Evolutionary conservation across 768 basidiomycete species (phyloP), one percentile per base, ranked within the genome.

Genomic region (Coprinopsis sp.): DNA sequence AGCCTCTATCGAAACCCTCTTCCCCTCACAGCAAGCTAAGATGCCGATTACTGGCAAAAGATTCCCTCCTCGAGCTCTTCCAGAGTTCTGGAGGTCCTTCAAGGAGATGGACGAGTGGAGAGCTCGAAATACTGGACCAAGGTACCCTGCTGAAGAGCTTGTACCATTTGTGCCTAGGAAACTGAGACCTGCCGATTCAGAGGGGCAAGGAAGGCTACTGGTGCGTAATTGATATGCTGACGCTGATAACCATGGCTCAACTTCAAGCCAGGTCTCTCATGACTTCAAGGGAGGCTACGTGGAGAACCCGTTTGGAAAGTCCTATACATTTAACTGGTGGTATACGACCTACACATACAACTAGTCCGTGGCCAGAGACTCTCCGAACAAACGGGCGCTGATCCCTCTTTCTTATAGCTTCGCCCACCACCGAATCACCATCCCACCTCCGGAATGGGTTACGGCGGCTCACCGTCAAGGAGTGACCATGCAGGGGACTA

Each of bases 271-370:
- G 78, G 79, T 86, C 1, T 87, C 84, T 62, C 85, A 87, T 55
- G 85, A 88, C 63, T 87, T 84, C 64, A 86, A 87, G 89, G 88
- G 87, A 37, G 89, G 89, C 21, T 91, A 91, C 60, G 76, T 67
- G 4, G 88, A 91, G 56, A 72, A 63, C 25, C 80, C 82, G 0
- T 76, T 73, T 11, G 68, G 71, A 14, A 62, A 81, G 2, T 77
- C 78, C 2, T 91, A 91, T 58, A 87, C 87, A 1, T 91, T 89
- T 66, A 86, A 88, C 51, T 88, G 84, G 58, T 91, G 87, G 87
- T 66, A 74, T 2, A 59, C 69, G 19, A 81, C 78, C 50, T 79
- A 88, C 51, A 75, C 70, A 0, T 91, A 89, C 62, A 65, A 91
- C 53, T 91, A 91, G 89, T 88, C 47, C 53, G 82, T 68, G 33